These are phyloP conservation scores for Syzygium syzygioides DNA, from an alignment of 441 rosid species.

Conservation along the genomic window DNA sequence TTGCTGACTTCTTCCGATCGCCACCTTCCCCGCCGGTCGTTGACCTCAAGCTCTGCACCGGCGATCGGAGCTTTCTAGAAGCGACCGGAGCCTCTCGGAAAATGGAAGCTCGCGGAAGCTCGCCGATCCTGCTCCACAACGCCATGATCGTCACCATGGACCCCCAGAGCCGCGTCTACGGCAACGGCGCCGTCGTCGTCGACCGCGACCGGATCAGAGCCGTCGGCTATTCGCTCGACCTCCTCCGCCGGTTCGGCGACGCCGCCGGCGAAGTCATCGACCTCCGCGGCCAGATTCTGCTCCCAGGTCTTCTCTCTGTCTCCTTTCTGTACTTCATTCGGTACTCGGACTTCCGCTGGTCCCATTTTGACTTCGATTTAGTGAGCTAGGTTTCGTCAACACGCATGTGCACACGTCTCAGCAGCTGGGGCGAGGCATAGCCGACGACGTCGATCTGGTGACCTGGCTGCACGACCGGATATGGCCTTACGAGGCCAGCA, in stretches of 20 bases:
- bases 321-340: background rate
- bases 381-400: conserved; percentile 45
- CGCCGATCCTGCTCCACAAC: conserved; percentile 31
- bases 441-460: conserved; percentile 59
- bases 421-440: conserved; percentile 66
- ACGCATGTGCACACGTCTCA: conserved; percentile 74
- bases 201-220: conserved; percentile 38
- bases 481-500: conserved; percentile 71
- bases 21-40: background rate
- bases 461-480: conserved; percentile 61
- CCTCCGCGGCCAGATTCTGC: conserved; percentile 49
- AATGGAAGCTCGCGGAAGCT: background rate
- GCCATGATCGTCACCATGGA: conserved; percentile 58
- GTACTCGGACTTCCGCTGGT: background rate
- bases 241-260: conserved; percentile 32
- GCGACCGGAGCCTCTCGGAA: background rate
- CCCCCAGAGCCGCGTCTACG: conserved; percentile 31
- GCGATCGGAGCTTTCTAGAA: background rate
- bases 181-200: conserved; percentile 45
- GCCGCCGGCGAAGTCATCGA: conserved; percentile 30
- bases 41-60: background rate
- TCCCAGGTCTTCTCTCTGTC: conserved; percentile 33
- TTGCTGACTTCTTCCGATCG: background rate
- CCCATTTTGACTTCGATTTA: background rate
- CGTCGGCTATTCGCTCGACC: conserved; percentile 44